Percentiles rank a stretch among this genome's conserved stretches.
These are phyloP conservation scores for Puccinia coronata DNA, from an alignment of 1,284 basidiomycete species.

Conservation along the genomic window DNA sequence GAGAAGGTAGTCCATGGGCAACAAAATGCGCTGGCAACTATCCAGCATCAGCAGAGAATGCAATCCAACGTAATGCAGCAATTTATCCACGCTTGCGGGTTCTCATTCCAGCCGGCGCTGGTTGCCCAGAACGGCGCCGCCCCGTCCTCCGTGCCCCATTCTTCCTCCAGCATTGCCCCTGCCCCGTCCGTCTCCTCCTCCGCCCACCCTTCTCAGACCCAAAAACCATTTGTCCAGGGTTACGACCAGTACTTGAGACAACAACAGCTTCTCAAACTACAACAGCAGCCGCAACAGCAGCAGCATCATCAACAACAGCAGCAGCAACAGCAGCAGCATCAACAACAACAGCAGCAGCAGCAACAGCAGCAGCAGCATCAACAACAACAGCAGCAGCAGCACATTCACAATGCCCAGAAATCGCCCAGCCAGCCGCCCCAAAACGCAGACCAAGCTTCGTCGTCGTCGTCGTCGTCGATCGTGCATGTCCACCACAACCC, in stretches of 20 bases:
- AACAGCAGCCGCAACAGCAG: neutral
- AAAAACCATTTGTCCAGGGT: too few relatives aligned
- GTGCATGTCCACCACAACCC: neutral
- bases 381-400: neutral
- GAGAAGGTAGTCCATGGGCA: neutral
- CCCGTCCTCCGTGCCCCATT: neutral
- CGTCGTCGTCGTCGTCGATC: neutral
- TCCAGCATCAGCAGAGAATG: neutral
- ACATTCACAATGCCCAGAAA: neutral
- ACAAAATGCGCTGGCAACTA: neutral
- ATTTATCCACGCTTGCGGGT: too few relatives aligned
- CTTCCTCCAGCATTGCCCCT: neutral
- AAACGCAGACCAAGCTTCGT: too few relatives aligned
- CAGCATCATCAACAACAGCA: neutral
- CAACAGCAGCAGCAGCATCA: neutral
- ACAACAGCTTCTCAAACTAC: neutral
- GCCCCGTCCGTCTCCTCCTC: neutral
- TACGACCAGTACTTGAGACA: neutral
- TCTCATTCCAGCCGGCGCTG: too few relatives aligned
- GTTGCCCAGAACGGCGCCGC: neutral
- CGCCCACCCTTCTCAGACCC: neutral
- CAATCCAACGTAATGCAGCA: neutral
- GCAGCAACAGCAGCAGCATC: conserved; percentile 3
- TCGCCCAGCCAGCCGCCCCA: neutral
- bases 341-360: conserved; percentile 15